These are phyloP conservation scores for Metrosideros polymorpha DNA, from an alignment of 441 rosid genomes.

Conservation along the genomic window DNA sequence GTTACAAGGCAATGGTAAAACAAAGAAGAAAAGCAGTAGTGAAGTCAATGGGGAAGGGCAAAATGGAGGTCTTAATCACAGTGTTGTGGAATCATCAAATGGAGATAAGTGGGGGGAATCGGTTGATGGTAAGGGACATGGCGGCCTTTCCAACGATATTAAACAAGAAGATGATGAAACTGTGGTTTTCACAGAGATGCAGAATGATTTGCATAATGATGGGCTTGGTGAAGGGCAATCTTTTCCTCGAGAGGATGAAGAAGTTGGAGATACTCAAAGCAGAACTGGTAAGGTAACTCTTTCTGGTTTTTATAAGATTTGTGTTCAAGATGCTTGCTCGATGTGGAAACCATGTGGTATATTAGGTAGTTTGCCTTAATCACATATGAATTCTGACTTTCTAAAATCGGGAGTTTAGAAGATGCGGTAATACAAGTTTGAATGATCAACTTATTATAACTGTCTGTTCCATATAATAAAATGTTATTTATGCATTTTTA, in stretches of 20 bases:
- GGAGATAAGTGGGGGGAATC: background rate
- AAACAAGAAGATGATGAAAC: background rate
- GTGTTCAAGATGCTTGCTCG: background rate
- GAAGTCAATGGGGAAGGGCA: background rate
- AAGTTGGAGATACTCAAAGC: slow-evolving; percentile 3
- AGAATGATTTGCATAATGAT: slow-evolving; percentile 1
- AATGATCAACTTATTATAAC: background rate
- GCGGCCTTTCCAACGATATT: accelerated
- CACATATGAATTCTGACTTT: background rate
- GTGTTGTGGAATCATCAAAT: background rate
- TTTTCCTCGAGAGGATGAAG: slow-evolving; percentile 4
- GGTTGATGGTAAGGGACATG: background rate
- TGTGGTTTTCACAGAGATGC: background rate
- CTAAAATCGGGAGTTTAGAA: background rate
- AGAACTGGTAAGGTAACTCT: slow-evolving; percentile 29
- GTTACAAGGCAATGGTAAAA: slow-evolving; percentile 3
- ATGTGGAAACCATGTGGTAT: background rate
- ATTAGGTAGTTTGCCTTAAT: background rate
- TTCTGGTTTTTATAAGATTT: background rate
- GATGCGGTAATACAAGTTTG: background rate
- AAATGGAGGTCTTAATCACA: background rate
- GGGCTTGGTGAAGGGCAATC: slow-evolving; percentile 10
- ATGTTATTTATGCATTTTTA: slow-evolving; percentile 4
- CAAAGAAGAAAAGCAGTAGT: slow-evolving; percentile 4
- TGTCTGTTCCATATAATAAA: background rate